Evolutionary conservation across 176 grass and related monocot species (phyloP).

Genomic region (Thalia dealbata): DNA sequence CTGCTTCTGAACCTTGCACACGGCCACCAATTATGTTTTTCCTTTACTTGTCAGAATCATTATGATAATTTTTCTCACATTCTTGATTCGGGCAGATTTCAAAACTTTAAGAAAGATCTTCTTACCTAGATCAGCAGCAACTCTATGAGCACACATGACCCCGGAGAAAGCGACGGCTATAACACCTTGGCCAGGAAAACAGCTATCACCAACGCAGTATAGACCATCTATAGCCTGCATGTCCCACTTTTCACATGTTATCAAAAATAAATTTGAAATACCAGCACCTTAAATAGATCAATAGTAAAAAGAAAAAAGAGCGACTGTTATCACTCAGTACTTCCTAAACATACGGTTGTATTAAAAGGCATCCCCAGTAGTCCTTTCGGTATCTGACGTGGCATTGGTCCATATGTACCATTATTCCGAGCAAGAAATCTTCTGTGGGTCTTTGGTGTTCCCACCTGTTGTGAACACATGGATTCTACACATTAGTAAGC

Average conservation of each 20-base stretch:
- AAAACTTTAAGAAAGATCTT: not conserved
- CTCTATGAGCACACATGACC: slow-evolving; percentile 91
- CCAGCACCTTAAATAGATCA: not conserved
- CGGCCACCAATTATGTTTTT: too few relatives aligned
- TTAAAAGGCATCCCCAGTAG: slow-evolving; percentile 94
- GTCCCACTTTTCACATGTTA: not conserved
- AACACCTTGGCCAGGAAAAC: slow-evolving; percentile 94
- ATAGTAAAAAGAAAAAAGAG: not conserved
- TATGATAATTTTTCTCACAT: not conserved
- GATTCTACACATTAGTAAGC: not conserved
- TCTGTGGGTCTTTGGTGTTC: slow-evolving; percentile 84
- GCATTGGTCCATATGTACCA: slow-evolving; percentile 93
- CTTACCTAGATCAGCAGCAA: slow-evolving; percentile 91
- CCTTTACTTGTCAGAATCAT: not conserved
- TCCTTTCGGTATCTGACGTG: slow-evolving; percentile 69
- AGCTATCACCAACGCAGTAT: slow-evolving; percentile 91
- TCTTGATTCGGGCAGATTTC: not conserved
- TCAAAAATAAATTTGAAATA: not conserved
- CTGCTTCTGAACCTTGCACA: not conserved
- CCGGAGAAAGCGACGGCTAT: slow-evolving; percentile 95
- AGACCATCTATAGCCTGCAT: slow-evolving; percentile 84
- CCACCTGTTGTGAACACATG: slow-evolving; percentile 45
- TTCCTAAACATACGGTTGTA: slow-evolving; percentile 62
- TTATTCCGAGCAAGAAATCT: slow-evolving; percentile 84
- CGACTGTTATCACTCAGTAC: slow-evolving; percentile 5